phyloP scores from a whole-genome alignment of 495 filamentous ascomycete genomes.

The Tuber magnatum region DNA sequence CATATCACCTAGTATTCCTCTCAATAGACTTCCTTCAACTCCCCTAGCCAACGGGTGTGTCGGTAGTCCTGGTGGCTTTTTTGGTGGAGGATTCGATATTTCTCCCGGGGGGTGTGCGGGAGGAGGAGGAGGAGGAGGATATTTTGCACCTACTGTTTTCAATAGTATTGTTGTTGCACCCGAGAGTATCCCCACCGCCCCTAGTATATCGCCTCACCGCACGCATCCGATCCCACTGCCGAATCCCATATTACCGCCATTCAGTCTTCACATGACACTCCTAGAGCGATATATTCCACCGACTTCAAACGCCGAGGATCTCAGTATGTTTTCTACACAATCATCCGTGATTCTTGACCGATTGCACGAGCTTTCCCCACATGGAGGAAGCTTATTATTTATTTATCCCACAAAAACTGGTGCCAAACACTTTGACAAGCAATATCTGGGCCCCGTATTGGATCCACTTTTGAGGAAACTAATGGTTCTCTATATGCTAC shows the following conservation, averaged over 20 bases:
- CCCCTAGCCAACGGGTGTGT: conserved; percentile 20
- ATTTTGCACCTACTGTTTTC: conserved; percentile 41
- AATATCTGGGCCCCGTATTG: conserved; percentile 60
- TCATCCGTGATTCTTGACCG: conserved; percentile 62
- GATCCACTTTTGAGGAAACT: conserved; percentile 61
- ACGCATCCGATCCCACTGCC: conserved; percentile 45
- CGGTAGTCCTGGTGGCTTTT: conserved; percentile 10
- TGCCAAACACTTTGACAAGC: conserved; percentile 55
- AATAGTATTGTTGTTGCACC: conserved; percentile 42
- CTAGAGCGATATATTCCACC: conserved; percentile 68
- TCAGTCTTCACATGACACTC: conserved; percentile 57
- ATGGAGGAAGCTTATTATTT: conserved; percentile 57
- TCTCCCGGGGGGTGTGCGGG: conserved; percentile 5
- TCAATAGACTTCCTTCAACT: conserved; percentile 38
- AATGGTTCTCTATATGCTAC: conserved; percentile 57
- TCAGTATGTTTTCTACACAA: conserved; percentile 52
- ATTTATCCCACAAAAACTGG: conserved; percentile 63
- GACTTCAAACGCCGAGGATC: conserved; percentile 53
- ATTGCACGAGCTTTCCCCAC: conserved; percentile 55
- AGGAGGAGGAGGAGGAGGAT: conserved; percentile 35
- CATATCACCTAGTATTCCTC: conserved; percentile 38
- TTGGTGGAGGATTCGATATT: conserved; percentile 30
- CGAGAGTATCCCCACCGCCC: conserved; percentile 35
- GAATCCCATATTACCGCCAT: conserved; percentile 58
- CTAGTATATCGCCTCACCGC: conserved; percentile 29